Evolutionary conservation across 768 basidiomycete species (phyloP).

Genomic region (Dioszegia aurantiaca): DNA sequence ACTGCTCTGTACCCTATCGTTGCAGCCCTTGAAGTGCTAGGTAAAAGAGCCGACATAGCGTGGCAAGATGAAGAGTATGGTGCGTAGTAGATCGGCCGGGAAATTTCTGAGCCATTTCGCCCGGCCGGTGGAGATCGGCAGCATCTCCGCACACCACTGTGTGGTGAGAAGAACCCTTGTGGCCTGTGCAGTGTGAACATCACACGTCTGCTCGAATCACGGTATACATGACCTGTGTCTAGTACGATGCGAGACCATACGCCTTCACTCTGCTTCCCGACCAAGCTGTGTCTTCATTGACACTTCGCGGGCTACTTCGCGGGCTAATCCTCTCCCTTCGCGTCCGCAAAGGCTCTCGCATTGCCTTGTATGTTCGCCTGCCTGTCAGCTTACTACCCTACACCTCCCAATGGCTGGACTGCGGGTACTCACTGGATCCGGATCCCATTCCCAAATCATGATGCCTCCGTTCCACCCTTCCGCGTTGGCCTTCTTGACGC

Average conservation of each 20-base stretch:
- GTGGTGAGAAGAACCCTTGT: background rate
- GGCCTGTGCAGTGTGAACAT: too few relatives aligned
- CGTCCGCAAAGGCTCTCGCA: background rate
- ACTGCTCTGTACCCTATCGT: background rate
- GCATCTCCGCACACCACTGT: too few relatives aligned
- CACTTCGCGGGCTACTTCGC: too few relatives aligned
- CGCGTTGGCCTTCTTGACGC: conserved; percentile 61
- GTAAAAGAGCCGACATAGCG: background rate
- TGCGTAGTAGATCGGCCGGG: background rate
- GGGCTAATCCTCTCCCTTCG: too few relatives aligned
- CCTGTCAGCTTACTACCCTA: conserved; percentile 3
- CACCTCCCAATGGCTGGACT: background rate
- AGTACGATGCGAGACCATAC: too few relatives aligned
- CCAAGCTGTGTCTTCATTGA: too few relatives aligned
- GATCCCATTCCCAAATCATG: conserved; percentile 43
- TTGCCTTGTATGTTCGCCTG: background rate
- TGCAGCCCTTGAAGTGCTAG: background rate
- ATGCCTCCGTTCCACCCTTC: conserved; percentile 59
- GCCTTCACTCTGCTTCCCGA: too few relatives aligned
- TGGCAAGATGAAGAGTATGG: background rate
- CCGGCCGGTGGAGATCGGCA: too few relatives aligned
- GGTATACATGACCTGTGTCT: too few relatives aligned
- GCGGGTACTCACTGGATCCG: background rate
- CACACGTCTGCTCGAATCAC: too few relatives aligned
- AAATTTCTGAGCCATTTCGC: too few relatives aligned